Percentiles rank a stretch among this genome's conserved stretches.
phyloP scores from a whole-genome alignment of 345 rosid genomes.

The Firmiana major region DNA sequence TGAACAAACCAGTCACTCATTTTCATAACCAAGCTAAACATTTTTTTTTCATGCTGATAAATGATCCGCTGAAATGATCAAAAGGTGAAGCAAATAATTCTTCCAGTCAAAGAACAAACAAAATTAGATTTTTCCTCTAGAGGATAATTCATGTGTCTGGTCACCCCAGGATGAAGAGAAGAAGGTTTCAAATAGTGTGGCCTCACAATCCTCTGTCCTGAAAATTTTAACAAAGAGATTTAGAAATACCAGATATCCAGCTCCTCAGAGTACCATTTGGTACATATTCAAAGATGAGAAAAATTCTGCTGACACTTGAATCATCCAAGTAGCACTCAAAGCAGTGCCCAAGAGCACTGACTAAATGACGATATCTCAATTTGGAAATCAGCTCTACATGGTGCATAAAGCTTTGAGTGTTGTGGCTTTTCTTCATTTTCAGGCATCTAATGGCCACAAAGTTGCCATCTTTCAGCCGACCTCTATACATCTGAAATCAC shows the following conservation, averaged over 20 bases:
- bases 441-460: slow-evolving; percentile 76
- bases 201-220: not conserved
- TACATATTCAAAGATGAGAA: slow-evolving; percentile 80
- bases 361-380: slow-evolving; percentile 81
- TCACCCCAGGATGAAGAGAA: not conserved
- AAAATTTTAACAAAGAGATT: slow-evolving; percentile 6
- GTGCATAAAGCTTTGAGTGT: slow-evolving; percentile 73
- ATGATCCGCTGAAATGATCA: not conserved
- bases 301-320: slow-evolving; percentile 91
- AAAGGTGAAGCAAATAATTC: not conserved
- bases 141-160: not conserved
- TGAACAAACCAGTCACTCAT: not conserved
- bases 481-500: slow-evolving; percentile 73
- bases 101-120: not conserved
- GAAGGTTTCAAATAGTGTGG: not conserved
- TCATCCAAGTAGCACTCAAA: slow-evolving; percentile 93
- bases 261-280: slow-evolving; percentile 80
- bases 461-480: slow-evolving; percentile 73
- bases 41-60: not conserved
- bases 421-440: slow-evolving; percentile 75
- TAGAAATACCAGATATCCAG: slow-evolving; percentile 76
- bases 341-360: slow-evolving; percentile 90
- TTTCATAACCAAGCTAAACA: not conserved
- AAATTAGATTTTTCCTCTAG: not conserved
- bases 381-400: slow-evolving; percentile 83